phyloP scores from a whole-genome alignment of 805 yeast genomes.

The Kuraishia hungarica region DNA sequence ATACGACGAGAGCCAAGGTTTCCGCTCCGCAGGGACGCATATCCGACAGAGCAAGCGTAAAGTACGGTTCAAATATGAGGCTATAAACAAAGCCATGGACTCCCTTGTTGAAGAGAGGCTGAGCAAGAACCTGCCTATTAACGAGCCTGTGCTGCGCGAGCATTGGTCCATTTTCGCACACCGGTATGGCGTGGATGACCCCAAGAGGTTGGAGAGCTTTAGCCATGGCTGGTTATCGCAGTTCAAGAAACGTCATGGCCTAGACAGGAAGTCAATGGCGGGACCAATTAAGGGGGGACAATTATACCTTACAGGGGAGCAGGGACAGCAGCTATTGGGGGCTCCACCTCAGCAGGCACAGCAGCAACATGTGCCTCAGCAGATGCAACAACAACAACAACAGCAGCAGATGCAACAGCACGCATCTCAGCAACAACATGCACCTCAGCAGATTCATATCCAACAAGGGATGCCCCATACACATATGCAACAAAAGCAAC shows the following conservation, averaged over 20 bases:
- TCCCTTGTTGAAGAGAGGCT: constrained; percentile 36
- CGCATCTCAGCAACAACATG: no score
- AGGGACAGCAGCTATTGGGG: not conserved
- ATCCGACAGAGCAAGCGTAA: constrained; percentile 30
- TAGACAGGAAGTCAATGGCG: constrained; percentile 21
- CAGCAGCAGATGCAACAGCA: constrained; percentile 1
- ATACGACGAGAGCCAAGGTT: constrained; percentile 24
- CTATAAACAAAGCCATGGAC: constrained; percentile 54
- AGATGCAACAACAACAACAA: constrained; percentile 4
- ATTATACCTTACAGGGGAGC: not conserved
- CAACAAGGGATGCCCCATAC: no score
- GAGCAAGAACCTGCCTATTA: constrained; percentile 35
- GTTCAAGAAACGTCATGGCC: constrained; percentile 50
- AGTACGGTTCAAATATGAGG: constrained; percentile 44
- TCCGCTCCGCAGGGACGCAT: constrained; percentile 13
- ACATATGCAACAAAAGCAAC: not conserved
- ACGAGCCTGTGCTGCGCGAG: constrained; percentile 46
- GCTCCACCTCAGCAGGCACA: not conserved
- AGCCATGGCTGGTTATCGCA: constrained; percentile 59
- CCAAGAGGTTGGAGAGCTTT: constrained; percentile 44
- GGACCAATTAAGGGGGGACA: constrained; percentile 28
- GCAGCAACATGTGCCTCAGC: not conserved
- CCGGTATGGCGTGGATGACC: constrained; percentile 49
- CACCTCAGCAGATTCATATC: no score
- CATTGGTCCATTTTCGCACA: constrained; percentile 50